Base-by-base conservation (phyloP, 208 protist genomes). In the Borovskyia barvae region DNA sequence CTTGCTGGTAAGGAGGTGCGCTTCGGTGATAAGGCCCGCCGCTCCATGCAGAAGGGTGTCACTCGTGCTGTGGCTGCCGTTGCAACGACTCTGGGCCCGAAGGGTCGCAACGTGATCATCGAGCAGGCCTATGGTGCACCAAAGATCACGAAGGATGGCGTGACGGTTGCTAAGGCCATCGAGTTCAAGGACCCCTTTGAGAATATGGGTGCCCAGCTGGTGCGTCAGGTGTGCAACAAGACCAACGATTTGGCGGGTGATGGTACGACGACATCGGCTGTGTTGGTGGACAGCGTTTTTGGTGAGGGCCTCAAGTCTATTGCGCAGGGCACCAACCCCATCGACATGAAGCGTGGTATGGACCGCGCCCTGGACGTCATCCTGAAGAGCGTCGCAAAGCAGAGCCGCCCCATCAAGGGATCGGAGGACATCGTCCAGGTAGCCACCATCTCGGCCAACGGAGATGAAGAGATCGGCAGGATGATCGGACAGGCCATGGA, bases 111-210 rank as follows among this genome's bases (percentile, higher is more conserved):
- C 72, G 98, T 99, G 22, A 95, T 99, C 33, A 97, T 99, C 37
- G 98, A 99, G 65, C 97, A 99, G 75, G 56, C 84, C 42, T 99
- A 97, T 72, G 97, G 97, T 50, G 61, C 88, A 17, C 98, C 98
- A 40, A 98, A 99, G 72, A 99, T 99, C 80, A 99, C 99, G 32
- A 99, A 99, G 91, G 98, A 99, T 65, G 99, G 99, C 81, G 98
- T 99, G 37, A 99, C 98, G 20, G 99, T 99, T n/a, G 99, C 98
- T 15, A 98, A 98, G 75, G 68, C 90, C 37, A 97, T 99, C 58
- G 97, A 99, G 67, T 99, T 99, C 65, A 75, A 92, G 72, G 97
- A 99, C 82, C 86, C 70, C 54, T 97, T 90, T 42, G 85, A 99
- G 77, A 99, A 99, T 92, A 86, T 99, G 70, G 99, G 98, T 71